phyloP scores from a whole-genome alignment of 192 early-diverging fungal species.

The Kappamyces sp. region DNA sequence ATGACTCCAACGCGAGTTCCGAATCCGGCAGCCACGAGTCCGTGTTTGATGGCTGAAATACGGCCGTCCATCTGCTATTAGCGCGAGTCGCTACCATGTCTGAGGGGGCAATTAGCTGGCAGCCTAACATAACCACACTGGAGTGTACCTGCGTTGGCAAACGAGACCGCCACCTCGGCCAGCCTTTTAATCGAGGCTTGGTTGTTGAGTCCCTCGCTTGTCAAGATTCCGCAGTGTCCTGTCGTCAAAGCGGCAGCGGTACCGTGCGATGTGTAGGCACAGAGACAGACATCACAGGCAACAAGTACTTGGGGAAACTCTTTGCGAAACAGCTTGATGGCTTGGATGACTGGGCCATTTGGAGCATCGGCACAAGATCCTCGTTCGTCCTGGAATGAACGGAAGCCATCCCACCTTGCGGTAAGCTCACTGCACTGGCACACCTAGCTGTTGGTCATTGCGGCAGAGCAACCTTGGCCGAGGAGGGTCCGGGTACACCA shows the following conservation, averaged over 20 bases:
- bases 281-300: slow-evolving; percentile 93
- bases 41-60: slow-evolving; percentile 87
- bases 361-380: slow-evolving; percentile 81
- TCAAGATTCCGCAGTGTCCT: slow-evolving; percentile 79
- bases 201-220: slow-evolving; percentile 83
- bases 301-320: slow-evolving; percentile 77
- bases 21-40: slow-evolving; percentile 64
- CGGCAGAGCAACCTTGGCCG: slow-evolving; percentile 31
- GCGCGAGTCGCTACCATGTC: slow-evolving; percentile 68
- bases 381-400: slow-evolving; percentile 52
- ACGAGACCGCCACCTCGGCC: slow-evolving; percentile 76
- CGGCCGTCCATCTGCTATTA: slow-evolving; percentile 81
- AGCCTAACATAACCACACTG: slow-evolving; percentile 9
- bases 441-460: neutral
- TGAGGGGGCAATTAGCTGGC: slow-evolving; percentile 72
- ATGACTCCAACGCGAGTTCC: slow-evolving; percentile 80
- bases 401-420: neutral
- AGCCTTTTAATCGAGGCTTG: slow-evolving; percentile 65
- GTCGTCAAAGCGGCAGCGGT: too few species aligned
- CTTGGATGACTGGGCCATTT: slow-evolving; percentile 76
- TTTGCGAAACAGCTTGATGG: slow-evolving; percentile 68
- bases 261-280: slow-evolving; percentile 85
- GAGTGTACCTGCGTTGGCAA: slow-evolving; percentile 71
- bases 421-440: neutral
- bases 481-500: slow-evolving; percentile 75